Evolutionary conservation across 1,139 yeast genomes (phyloP), one percentile per base, ranked within the genome.

Genomic region (Magnusiomyces suaveolens): DNA sequence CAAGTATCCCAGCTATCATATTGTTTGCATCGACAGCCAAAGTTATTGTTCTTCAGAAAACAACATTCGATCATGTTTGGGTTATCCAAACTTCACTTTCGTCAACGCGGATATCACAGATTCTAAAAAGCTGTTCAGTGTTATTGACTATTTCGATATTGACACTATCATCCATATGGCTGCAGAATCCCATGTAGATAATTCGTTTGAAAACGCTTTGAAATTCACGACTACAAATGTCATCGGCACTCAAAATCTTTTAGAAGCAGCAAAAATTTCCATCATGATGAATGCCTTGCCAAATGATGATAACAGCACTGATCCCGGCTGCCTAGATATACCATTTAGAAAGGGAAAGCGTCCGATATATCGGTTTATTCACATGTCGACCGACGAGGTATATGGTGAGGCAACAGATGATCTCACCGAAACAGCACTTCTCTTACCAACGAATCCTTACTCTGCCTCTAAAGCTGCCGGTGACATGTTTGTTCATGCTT

Each of bases 321-420:
- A 8, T 14, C 36, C 36, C 8, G 14, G 36, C 36, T 14, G 20
- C 4, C 43, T 18, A 38, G n/a, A 38, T 4, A 10, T n/a, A 6
- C 43, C 43, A 10, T 38, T 38, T 16, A 20, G 43, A 38, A 38
- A 38, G n/a, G 43, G 53, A 44, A 18, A 50, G 36, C 33, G 10
- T 23, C 41, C 14, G 20, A 46, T 53, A 6, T 43, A 51, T 12
- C 48, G 63, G 16, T 70, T 80, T 51, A 57, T 81, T 2, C 83
- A 80, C 62, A 69, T 81, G 58, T 80, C 84, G 2, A 80, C 85
- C 0, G 85, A 81, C 61, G 85, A 81, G 59, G 84, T 81, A 0
- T 81, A 81, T 59, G 84, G 84, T 0, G 70, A 67, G n/a, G 63
- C 61, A 12, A 66, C 59, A 8, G 58, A 60, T 8, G 71, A 67